Percentiles rank a stretch among this genome's conserved stretches.
Conservation (phyloP, 1,284 basidiomycete species). For the Trichosporon faecale region DNA sequence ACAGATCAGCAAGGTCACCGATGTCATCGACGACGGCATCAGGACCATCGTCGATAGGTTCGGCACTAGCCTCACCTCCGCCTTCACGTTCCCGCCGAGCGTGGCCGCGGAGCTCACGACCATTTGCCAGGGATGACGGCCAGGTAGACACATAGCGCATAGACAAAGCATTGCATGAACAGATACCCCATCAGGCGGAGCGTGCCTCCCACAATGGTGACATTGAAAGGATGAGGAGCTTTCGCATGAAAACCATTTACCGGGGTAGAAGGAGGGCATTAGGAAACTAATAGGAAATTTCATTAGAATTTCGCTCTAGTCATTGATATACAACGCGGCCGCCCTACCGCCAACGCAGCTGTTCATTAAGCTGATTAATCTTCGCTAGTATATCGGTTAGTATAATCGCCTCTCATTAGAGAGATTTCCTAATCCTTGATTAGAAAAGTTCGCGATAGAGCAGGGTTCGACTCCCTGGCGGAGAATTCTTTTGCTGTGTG, state of each 20-base stretch:
- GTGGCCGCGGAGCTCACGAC: conserved; percentile 36
- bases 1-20: conserved; percentile 8
- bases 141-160: not conserved
- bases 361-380: not conserved
- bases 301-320: not conserved
- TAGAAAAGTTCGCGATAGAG: conserved; percentile 7
- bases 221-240: no score
- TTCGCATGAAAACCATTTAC: no score
- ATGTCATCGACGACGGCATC: conserved; percentile 32
- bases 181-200: not conserved
- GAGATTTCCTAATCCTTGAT: not conserved
- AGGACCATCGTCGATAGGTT: conserved; percentile 36
- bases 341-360: not conserved
- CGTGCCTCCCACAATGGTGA: no score
- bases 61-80: conserved; percentile 34
- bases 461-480: conserved; percentile 11
- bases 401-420: conserved; percentile 11
- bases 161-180: conserved; percentile 11
- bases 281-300: not conserved
- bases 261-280: not conserved
- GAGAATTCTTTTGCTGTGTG: not conserved
- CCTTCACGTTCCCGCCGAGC: conserved; percentile 41
- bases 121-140: conserved; percentile 29
- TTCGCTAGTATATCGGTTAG: conserved; percentile 12
- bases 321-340: not conserved